A percentile compares a stretch with the other conserved stretches of the same genome.
phyloP scores from a whole-genome alignment of 2,329 filamentous ascomycete species.

The Herpotrichia juniperi region DNA sequence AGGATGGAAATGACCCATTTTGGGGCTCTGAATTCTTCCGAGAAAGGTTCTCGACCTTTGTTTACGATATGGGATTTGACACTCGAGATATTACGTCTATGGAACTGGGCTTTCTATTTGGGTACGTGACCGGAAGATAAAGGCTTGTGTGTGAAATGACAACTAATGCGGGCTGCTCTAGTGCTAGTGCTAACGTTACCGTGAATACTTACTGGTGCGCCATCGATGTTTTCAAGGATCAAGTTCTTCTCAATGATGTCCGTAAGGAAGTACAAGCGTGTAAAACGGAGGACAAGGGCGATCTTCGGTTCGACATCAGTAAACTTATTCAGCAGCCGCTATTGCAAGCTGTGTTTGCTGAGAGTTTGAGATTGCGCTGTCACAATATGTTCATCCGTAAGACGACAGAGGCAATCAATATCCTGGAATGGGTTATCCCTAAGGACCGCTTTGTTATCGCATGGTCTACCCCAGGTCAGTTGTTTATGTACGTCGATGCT shows the following conservation, averaged over 20 bases:
- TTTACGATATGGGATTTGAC: conserved; percentile 10
- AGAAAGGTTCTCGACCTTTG: conserved; percentile 8
- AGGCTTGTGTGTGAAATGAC: background rate
- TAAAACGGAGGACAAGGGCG: conserved; percentile 3
- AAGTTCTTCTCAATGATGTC: conserved; percentile 16
- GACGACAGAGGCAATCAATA: conserved; percentile 23
- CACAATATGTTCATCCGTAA: conserved; percentile 23
- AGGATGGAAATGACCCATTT: conserved; percentile 17
- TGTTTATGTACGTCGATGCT: background rate
- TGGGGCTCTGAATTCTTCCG: conserved; percentile 16
- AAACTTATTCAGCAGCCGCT: conserved; percentile 20
- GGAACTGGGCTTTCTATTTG: conserved; percentile 13
- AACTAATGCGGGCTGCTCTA: background rate
- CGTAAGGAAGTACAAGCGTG: conserved; percentile 9
- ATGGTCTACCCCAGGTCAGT: conserved; percentile 28
- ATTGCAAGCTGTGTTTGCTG: conserved; percentile 45
- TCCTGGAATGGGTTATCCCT: conserved; percentile 35
- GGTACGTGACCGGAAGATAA: conserved; percentile 1
- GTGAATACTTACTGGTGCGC: conserved; percentile 24
- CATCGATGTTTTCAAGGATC: conserved; percentile 28
- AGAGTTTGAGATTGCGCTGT: conserved; percentile 38
- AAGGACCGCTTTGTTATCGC: conserved; percentile 30
- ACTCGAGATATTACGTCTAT: conserved; percentile 8
- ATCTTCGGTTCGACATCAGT: conserved; percentile 15
- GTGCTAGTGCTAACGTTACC: conserved; percentile 10